Base-by-base conservation (phyloP, 192 early-diverging fungal species). In the Ambispora gerdemannii region DNA sequence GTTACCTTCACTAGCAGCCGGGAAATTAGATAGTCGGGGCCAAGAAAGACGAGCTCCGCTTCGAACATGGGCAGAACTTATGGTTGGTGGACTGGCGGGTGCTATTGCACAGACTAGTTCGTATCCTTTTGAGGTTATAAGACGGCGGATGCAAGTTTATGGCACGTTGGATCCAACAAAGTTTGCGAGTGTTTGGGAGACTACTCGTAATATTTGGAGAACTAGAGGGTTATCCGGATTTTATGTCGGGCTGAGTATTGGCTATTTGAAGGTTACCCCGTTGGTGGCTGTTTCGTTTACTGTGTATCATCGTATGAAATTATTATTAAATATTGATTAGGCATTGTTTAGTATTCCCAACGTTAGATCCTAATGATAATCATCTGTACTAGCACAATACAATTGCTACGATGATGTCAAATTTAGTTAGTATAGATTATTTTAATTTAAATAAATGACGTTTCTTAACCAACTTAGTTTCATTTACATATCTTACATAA, bases 161-260 rank as follows among this genome's bases (percentile, higher is more conserved):
- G 92, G 92, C 1, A 77, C 77, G 2, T 72, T 84, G 53, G 74
- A 84, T 61, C 82, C 88, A 25, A 67, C 82, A 10, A 63, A 43
- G 15, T 81, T 81, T 47, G 77, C 83, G 19, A 80, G 82, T n/a
- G 80, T 89, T 17, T 65, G 64, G 63, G 80, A 87, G 33, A 90
- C 90, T 17, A 81, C 82, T 2, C 76, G 73, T 47, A 77, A 78
- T 4, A 90, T 98, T 60, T 92, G 86, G 76, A 51, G 60, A 34
- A 74, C 75, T 35, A 82, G 82, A 24, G 95, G 95, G 25, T 76
- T 84, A 50, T 83, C 86, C 30, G 96, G 96, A 6, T 96, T 97
- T 77, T 98, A 89, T 86, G 93, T 98, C 13, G 96, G 96, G n/a
- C 80, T 98, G 51, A 93, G 88, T 30, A 98, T 98, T 76, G 96